phyloP scores from a whole-genome alignment of 306 rosid genomes.

The Neltuma alba region DNA sequence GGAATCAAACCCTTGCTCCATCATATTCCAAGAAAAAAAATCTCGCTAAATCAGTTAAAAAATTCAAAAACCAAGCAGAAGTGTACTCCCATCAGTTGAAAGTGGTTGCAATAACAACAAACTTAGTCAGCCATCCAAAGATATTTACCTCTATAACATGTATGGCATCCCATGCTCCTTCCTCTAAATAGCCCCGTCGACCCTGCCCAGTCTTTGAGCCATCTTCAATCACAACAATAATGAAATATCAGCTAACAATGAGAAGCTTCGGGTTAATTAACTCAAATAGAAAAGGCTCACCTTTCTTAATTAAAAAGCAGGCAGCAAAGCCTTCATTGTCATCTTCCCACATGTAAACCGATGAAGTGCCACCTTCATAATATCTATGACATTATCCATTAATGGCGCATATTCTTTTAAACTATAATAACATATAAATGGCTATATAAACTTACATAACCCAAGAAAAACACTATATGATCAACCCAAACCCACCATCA shows the following conservation, averaged over 20 bases:
- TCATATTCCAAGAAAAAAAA: background rate
- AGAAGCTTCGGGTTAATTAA: conserved; percentile 25
- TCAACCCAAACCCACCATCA: conserved; percentile 11
- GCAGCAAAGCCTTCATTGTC: conserved; percentile 84
- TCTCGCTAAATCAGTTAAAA: conserved; percentile 8
- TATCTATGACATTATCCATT: conserved; percentile 71
- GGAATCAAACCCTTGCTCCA: background rate
- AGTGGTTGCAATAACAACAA: conserved; percentile 4
- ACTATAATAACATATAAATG: conserved; percentile 15
- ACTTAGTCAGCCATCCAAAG: conserved; percentile 17
- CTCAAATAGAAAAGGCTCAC: conserved; percentile 44
- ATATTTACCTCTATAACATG: conserved; percentile 89
- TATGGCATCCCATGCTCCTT: conserved; percentile 99
- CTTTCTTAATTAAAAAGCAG: conserved; percentile 95
- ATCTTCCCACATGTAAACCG: conserved; percentile 99
- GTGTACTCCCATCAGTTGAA: conserved; percentile 19
- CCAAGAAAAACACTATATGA: conserved; percentile 26
- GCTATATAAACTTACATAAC: conserved; percentile 6
- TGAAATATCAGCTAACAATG: conserved; percentile 37
- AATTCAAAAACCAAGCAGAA: conserved; percentile 8
- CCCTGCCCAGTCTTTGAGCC: conserved; percentile 98
- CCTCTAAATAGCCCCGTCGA: conserved; percentile 89
- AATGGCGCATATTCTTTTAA: conserved; percentile 50
- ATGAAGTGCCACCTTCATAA: conserved; percentile 98
- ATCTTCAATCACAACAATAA: conserved; percentile 58